These are phyloP conservation scores for Pelargonium nanum DNA, from an alignment of 345 rosid species.

Conservation along the genomic window DNA sequence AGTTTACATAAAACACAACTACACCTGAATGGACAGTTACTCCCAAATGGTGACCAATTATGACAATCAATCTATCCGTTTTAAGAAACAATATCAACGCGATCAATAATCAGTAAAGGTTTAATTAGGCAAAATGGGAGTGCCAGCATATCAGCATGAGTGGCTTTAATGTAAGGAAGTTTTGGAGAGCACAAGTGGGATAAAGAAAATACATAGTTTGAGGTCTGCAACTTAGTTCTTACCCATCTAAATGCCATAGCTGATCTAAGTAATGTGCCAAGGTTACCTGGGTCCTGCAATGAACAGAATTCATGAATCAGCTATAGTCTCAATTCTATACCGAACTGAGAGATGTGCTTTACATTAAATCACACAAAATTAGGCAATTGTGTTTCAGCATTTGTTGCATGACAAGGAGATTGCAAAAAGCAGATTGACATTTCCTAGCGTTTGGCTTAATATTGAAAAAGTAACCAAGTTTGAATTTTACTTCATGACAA, in stretches of 20 bases:
- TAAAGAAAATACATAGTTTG: background rate
- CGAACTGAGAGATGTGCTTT: background rate
- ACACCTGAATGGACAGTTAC: no score
- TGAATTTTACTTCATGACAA: background rate
- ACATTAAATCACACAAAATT: background rate
- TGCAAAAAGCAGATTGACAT: background rate
- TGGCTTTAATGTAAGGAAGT: no score
- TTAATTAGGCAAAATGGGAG: no score
- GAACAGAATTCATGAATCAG: constrained; percentile 15
- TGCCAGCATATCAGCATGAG: background rate
- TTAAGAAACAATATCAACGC: no score
- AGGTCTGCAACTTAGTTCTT: constrained; percentile 16
- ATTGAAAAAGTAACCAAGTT: no score
- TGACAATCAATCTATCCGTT: no score
- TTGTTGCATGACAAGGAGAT: constrained; percentile 2
- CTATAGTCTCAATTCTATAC: background rate
- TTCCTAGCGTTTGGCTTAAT: background rate
- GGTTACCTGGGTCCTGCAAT: constrained; percentile 90
- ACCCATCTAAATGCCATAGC: constrained; percentile 91
- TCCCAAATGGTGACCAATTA: no score
- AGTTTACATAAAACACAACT: no score
- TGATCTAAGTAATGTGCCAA: constrained; percentile 80
- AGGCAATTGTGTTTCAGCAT: constrained; percentile 1
- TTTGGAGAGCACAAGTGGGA: no score
- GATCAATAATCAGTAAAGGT: no score